Base-by-base conservation (phyloP, 768 basidiomycete species). In the Suillus subaureus region DNA sequence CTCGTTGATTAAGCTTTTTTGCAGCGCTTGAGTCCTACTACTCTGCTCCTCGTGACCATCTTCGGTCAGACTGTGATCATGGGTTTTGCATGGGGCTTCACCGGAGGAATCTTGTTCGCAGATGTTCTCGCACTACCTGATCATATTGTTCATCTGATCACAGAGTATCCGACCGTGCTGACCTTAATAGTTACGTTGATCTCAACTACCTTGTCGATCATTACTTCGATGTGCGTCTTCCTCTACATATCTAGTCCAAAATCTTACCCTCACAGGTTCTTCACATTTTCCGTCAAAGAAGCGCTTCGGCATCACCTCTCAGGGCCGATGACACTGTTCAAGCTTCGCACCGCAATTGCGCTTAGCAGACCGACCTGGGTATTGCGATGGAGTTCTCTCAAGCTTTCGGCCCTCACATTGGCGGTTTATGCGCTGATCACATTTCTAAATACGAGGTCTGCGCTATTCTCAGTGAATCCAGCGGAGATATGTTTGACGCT, bases 31-130 rank as follows among this genome's bases (percentile, higher is more conserved):
- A 40, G 16, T 35, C 2, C 54, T 2, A 28, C 39, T 18, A 9
- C 2, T 39, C 57, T 26, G 39, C 39, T 58, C 6, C 37, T 39
- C 16, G 6, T 40, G 9, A 58, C 39, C 12, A 58, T 58, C 39
- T 58, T 58, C 18, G 39, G 57, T 9, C 57, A 58, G 39, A 58
- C 57, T 11, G 26, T 58, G 18, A 40, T 58, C 23, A 18, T 58
- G 16, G 57, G 57, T 18, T 58, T 58, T 18, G 39, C 57, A 18
- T 58, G 57, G 57, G 57, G 57, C 26, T 58, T 58, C 11, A 26
- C 37, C 0, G 57, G 57, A 58, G 57, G 26, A 6, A 26, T 58
- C 9, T 40, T 58, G 23, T 40, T 28, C 18, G 16, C 21, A 42
- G 26, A 2, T 1, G 40, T 42, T 31, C 18, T 60, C 26, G 26